These are phyloP conservation scores for Groenewaldozyma auringiensis DNA, from an alignment of 1,139 yeast genomes.

Conservation along the genomic window DNA sequence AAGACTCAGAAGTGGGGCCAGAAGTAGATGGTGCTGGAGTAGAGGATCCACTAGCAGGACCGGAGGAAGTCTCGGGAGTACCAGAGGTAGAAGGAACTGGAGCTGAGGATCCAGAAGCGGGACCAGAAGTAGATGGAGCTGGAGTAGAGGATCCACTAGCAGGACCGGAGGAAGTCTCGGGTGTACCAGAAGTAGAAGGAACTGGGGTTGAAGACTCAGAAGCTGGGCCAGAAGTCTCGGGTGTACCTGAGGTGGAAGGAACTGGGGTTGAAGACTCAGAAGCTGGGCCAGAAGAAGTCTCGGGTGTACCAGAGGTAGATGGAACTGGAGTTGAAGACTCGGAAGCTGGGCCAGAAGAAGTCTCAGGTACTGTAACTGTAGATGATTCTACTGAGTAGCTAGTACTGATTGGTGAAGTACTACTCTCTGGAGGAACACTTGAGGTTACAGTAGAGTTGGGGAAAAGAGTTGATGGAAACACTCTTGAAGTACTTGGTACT, in stretches of 20 bases:
- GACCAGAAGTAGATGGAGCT: slow-evolving; percentile 2
- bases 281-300: not conserved
- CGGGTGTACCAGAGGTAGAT: not conserved
- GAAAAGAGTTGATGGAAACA: not conserved
- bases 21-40: not conserved
- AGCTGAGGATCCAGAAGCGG: slow-evolving; percentile 2
- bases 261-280: not conserved
- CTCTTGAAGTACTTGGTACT: not conserved
- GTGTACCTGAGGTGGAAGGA: slow-evolving; percentile 1
- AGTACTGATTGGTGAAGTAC: not conserved
- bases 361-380: not conserved
- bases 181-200: slow-evolving; percentile 2
- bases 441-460: not conserved
- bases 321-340: not conserved
- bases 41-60: not conserved
- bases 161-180: not conserved
- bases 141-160: slow-evolving; percentile 5
- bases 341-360: not conserved
- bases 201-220: not conserved
- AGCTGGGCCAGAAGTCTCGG: no score
- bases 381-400: not conserved
- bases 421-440: not conserved
- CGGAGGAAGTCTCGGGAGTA: not conserved
- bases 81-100: slow-evolving; percentile 11
- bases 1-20: not conserved